phyloP scores from a whole-genome alignment of 164 flowering plant species.

The Tetrastigma voinierianum region DNA sequence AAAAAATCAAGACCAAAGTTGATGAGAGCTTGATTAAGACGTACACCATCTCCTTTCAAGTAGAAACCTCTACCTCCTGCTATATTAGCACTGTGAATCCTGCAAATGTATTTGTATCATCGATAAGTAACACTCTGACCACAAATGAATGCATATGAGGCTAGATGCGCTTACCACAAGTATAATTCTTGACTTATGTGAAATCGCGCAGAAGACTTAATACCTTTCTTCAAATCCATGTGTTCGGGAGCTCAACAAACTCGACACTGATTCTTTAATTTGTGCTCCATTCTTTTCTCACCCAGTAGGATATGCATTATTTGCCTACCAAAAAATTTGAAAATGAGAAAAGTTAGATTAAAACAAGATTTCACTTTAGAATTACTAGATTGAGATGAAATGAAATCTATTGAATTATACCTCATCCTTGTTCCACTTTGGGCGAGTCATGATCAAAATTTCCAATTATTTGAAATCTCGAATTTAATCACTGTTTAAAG shows the following conservation, averaged over 20 bases:
- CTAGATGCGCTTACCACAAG: not conserved
- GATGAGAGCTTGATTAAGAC: conserved; percentile 87
- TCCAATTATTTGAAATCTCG: conserved; percentile 58
- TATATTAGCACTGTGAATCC: conserved; percentile 58
- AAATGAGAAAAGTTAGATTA: not conserved
- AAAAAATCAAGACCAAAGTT: conserved; percentile 73
- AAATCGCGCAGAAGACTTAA: no score
- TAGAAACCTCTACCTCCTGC: conserved; percentile 98
- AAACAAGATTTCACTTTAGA: not conserved
- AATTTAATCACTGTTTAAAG: conserved; percentile 40
- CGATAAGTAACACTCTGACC: not conserved
- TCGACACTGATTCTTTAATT: conserved; percentile 87
- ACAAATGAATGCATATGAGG: not conserved
- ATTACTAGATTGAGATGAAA: not conserved
- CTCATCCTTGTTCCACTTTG: conserved; percentile 73
- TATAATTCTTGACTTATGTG: not conserved
- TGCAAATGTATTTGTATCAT: conserved; percentile 3
- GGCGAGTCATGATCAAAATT: conserved; percentile 93
- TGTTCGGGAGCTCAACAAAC: conserved; percentile 94
- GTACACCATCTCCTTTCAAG: conserved; percentile 85
- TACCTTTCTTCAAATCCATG: conserved; percentile 84
- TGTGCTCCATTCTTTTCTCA: conserved; percentile 54
- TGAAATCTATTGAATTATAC: conserved; percentile 23
- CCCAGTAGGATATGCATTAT: conserved; percentile 79
- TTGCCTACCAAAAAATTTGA: conserved; percentile 48